Percentiles rank a stretch among this genome's conserved stretches.
Evolutionary conservation across 306 rosid genomes (phyloP).

Genomic region (Luffa acutangula): DNA sequence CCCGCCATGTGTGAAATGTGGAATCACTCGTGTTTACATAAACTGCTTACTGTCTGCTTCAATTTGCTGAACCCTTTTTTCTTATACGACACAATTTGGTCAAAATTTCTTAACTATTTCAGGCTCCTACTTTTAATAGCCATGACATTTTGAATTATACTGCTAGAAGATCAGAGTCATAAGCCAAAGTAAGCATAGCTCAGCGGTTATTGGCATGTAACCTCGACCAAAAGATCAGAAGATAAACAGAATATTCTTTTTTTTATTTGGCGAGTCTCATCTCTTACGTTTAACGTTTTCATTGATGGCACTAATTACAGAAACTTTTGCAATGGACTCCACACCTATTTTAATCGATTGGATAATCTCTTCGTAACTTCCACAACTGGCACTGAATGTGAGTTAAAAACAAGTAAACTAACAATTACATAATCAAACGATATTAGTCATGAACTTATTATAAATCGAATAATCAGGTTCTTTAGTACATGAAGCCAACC

Average conservation of each 20-base stretch:
- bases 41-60: neutral
- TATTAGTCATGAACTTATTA: neutral
- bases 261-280: neutral
- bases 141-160: neutral
- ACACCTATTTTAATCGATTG: neutral
- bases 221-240: neutral
- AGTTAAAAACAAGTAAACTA: neutral
- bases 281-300: neutral
- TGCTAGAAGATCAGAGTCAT: neutral
- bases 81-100: neutral
- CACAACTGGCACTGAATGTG: neutral
- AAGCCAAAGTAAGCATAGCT: neutral
- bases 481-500: neutral
- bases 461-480: neutral
- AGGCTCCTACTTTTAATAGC: neutral
- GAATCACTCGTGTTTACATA: neutral
- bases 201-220: no score
- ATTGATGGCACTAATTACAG: neutral
- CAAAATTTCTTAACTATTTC: neutral
- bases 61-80: neutral
- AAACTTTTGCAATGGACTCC: neutral
- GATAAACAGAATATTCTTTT: neutral
- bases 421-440: neutral
- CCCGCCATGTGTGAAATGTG: neutral
- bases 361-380: neutral